These are phyloP conservation scores for Penicillium freii DNA, from an alignment of 2,329 filamentous ascomycete genomes.

Conservation along the genomic window DNA sequence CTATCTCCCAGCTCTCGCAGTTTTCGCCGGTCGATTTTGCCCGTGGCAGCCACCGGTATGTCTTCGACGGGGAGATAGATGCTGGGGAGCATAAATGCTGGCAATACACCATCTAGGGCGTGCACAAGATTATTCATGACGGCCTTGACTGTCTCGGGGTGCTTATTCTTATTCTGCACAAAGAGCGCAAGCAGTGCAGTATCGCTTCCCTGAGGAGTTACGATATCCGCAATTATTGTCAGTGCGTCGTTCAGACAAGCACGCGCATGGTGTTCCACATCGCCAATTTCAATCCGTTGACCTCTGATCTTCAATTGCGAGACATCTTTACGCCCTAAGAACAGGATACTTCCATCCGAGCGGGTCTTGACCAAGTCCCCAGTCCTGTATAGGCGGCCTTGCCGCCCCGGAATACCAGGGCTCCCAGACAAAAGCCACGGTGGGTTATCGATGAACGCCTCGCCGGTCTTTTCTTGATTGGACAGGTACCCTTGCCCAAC, in stretches of 20 bases:
- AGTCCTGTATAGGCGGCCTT: not conserved
- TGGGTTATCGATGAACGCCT: not conserved
- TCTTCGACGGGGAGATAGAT: not conserved
- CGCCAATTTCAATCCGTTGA: not conserved
- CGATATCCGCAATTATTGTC: not conserved
- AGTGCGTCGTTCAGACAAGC: not conserved
- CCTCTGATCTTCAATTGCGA: conserved; percentile 1
- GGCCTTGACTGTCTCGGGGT: not conserved
- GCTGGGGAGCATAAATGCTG: not conserved
- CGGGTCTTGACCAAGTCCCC: not conserved
- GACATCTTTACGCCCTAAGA: not conserved
- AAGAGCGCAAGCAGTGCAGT: not conserved
- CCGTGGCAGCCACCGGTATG: not conserved
- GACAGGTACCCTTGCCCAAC: not conserved
- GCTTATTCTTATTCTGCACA: not conserved
- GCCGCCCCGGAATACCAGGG: not conserved
- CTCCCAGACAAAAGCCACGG: not conserved
- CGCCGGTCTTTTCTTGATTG: not conserved
- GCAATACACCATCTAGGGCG: not conserved
- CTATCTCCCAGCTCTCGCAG: not conserved
- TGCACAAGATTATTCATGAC: not conserved
- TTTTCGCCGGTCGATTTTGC: not conserved
- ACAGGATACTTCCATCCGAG: not conserved
- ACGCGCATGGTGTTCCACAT: not conserved
- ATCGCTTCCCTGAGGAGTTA: not conserved